Percentiles rank a stretch among this genome's conserved stretches.
phyloP scores from a whole-genome alignment of 2,329 filamentous ascomycete genomes.

The Cladosporium sp. region DNA sequence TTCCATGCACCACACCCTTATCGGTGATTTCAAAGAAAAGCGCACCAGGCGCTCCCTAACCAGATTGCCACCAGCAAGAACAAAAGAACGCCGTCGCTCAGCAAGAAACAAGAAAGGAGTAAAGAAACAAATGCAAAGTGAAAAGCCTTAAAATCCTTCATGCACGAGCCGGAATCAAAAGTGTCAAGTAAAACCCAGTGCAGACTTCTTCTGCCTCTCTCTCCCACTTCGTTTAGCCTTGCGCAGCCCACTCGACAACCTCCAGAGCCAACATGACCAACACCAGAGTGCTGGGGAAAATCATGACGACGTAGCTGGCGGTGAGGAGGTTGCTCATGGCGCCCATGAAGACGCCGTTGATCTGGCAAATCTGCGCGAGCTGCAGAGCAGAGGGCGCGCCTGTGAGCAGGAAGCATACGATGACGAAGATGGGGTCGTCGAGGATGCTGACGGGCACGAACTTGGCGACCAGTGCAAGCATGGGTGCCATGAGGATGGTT shows the following conservation, averaged over 20 bases:
- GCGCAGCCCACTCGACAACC: slow-evolving; percentile 77
- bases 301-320: slow-evolving; percentile 95
- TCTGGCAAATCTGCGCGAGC: slow-evolving; percentile 95
- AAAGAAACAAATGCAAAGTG: neutral
- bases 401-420: slow-evolving; percentile 94
- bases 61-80: too few relatives aligned
- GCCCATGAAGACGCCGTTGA: slow-evolving; percentile 92
- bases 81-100: slow-evolving; percentile 8
- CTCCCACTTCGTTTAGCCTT: neutral
- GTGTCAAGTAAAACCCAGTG: neutral
- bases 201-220: too few relatives aligned
- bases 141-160: neutral
- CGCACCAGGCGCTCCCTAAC: too few relatives aligned
- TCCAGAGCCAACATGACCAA: slow-evolving; percentile 89
- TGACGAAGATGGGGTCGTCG: slow-evolving; percentile 95
- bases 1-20: too few relatives aligned
- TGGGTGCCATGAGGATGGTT: slow-evolving; percentile 84
- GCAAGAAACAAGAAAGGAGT: neutral
- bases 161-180: neutral
- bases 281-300: slow-evolving; percentile 84
- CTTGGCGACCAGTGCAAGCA: slow-evolving; percentile 82
- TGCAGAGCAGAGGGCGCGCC: slow-evolving; percentile 91
- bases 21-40: too few relatives aligned
- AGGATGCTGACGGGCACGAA: slow-evolving; percentile 89
- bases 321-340: slow-evolving; percentile 92